A percentile compares a stretch with the other conserved stretches of the same genome.
phyloP scores from a whole-genome alignment of 768 basidiomycete genomes.

The Leccinum boreale region DNA sequence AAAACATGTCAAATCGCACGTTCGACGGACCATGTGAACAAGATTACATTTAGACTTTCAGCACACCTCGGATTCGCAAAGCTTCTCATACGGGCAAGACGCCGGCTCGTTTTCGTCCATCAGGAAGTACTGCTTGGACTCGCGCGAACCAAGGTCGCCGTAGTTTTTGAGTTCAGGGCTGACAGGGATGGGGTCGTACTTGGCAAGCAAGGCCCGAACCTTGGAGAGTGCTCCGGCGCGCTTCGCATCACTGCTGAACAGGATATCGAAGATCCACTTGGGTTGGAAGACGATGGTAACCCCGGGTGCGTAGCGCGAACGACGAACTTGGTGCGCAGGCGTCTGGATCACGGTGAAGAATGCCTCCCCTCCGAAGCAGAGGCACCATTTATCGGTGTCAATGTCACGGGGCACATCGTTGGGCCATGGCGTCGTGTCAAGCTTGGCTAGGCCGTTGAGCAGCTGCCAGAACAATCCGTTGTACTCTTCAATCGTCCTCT shows the following conservation, averaged over 20 bases:
- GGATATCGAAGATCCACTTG: slow-evolving; percentile 23
- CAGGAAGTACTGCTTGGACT: slow-evolving; percentile 21
- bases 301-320: slow-evolving; percentile 13
- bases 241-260: slow-evolving; percentile 19
- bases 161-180: slow-evolving; percentile 44
- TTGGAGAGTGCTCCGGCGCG: slow-evolving; percentile 14
- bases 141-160: slow-evolving; percentile 18
- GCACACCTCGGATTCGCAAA: neutral
- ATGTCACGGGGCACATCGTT: slow-evolving; percentile 13
- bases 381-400: slow-evolving; percentile 18
- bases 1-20: too few species aligned
- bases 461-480: slow-evolving; percentile 18
- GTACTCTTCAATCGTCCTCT: slow-evolving; percentile 17
- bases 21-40: neutral
- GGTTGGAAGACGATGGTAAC: slow-evolving; percentile 23
- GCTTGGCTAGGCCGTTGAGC: slow-evolving; percentile 18
- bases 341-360: slow-evolving; percentile 22
- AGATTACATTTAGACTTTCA: neutral
- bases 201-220: slow-evolving; percentile 13
- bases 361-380: slow-evolving; percentile 20
- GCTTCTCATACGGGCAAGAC: slow-evolving; percentile 11
- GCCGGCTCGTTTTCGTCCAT: slow-evolving; percentile 20
- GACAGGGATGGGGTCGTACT: slow-evolving; percentile 19
- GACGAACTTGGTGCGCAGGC: slow-evolving; percentile 19
- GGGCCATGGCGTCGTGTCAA: slow-evolving; percentile 18